Evolutionary conservation across 768 basidiomycete genomes (phyloP), one percentile per base, ranked within the genome.

Genomic region (Boletus reticulatus): DNA sequence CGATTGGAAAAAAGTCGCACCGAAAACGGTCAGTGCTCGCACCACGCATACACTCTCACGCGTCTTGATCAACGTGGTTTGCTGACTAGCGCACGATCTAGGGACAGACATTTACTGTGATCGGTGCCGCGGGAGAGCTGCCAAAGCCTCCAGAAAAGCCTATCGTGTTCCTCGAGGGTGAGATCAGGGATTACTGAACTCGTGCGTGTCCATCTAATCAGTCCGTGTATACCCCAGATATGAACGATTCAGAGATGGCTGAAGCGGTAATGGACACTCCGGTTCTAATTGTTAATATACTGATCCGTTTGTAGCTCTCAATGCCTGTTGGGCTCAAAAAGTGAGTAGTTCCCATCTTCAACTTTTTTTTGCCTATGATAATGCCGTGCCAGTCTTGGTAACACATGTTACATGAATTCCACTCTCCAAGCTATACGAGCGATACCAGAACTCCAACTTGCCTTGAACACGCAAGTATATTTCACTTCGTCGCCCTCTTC

Each of bases 391-490:
- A 84, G 83, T 65, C 75, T 95, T 37, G 94, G 96, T 36, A 98
- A 98, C 68, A 98, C 95, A 0, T 98, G 96, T 66, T 99, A 99
- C 74, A 93, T 98, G 88, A 98, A 96, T 68, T 85, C 97, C 1
- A 93, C 92, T 2, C 77, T 98, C 2, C 97, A 99, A 75, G 87
- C 90, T n/a, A 80, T 99, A 58, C 89, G 93, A 22, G 85, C 91
- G 4, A 88, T 99, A 48, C 94, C 95, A 3, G 94, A 97, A 63
- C 80, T 99, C 6, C 87, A 89, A 65, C 68, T 78, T 1, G 89
- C 92, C 0, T 78, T 98, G 20, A 71, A 71, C 64, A 72, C 74
- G 83, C 88, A 67, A 60, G 82, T 71, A 24, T 70, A 24, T 22
- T n/a, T 41, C 8, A 2, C 14, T 2, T 3, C 34, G 43, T 46